phyloP scores from a whole-genome alignment of 768 basidiomycete species.

The Boletus eberwhitei region DNA sequence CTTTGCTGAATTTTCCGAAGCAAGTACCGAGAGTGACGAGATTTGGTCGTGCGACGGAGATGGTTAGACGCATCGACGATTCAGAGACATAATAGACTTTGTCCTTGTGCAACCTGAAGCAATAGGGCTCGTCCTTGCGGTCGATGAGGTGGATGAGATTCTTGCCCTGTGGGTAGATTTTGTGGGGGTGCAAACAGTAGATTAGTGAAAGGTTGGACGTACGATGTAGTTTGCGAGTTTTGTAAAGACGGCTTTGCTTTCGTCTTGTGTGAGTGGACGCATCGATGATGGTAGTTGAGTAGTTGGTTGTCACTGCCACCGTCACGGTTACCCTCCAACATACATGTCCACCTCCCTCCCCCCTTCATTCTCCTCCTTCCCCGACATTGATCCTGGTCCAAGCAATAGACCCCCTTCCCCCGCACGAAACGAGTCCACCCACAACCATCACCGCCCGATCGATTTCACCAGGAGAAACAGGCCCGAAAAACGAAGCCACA shows the following conservation, averaged over 20 bases:
- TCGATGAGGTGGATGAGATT: slow-evolving; percentile 96
- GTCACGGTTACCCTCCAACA: neutral
- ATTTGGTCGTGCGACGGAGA: slow-evolving; percentile 89
- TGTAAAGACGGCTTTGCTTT: slow-evolving; percentile 93
- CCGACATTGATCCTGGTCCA: slow-evolving; percentile 50
- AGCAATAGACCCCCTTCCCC: slow-evolving; percentile 28
- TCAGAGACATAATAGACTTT: slow-evolving; percentile 97
- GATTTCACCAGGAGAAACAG: slow-evolving; percentile 21
- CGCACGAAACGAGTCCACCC: slow-evolving; percentile 15
- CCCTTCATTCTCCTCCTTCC: slow-evolving; percentile 68
- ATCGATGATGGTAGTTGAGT: slow-evolving; percentile 38
- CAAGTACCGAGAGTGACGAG: slow-evolving; percentile 93
- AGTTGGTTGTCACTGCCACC: slow-evolving; percentile 7
- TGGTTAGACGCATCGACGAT: slow-evolving; percentile 87
- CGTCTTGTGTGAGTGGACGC: slow-evolving; percentile 96
- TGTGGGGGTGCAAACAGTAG: neutral
- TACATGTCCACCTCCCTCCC: slow-evolving; percentile 58
- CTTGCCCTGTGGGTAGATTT: slow-evolving; percentile 69
- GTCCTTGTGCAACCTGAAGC: slow-evolving; percentile 93
- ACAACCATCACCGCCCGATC: slow-evolving; percentile 4
- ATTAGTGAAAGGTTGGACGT: slow-evolving; percentile 23
- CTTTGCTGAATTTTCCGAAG: slow-evolving; percentile 96
- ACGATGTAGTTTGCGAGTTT: slow-evolving; percentile 98
- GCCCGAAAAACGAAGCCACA: slow-evolving; percentile 20
- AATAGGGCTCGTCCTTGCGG: slow-evolving; percentile 89